Evolutionary conservation across 2,329 filamentous ascomycete genomes (phyloP), one percentile per base, ranked within the genome.

Genomic region (Cryoendolithus antarcticus): DNA sequence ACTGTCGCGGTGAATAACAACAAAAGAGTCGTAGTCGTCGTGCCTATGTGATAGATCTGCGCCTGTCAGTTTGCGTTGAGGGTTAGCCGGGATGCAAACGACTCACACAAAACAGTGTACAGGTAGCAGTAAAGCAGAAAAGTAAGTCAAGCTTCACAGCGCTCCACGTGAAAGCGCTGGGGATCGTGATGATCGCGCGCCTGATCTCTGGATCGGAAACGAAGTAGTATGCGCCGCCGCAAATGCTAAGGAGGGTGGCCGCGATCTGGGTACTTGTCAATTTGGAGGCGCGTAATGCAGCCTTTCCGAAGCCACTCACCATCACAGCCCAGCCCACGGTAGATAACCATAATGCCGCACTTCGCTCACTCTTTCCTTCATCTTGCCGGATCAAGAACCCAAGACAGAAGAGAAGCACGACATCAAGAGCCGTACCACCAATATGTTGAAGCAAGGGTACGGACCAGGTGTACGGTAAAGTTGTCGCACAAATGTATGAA

Each of bases 401-500:
- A 11, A 58, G 30, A 21, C 49, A 56, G 27, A 65, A 53, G 10
- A 66, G 41, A 33, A 71, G 57, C 28, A 53, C 36, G 9, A 59
- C 53, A 45, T 74, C 69, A 12, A 71, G 42, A 6, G 61, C 24
- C 1, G 61, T 45, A 12, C 57, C 61, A 12, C 57, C 61, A 21
- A 62, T 24, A 24, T 60, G 39, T 44, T 64, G 63, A 35, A 68
- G 44, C 3, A 50, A 44, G 4, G 59, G 62, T 6, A 68, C 48
- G 6, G 52, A 48, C 37, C 52, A 45, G 21, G 52, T 49, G 30
- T 61, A 55, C n/a, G 53, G 46, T 19, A 60, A 56, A 2, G 56
- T 49, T 7, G 61, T 52, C 2, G 68, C 62, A 47, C 70, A 74
- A 12, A 73, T 68, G 41, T 67, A 68, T 3, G 67, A 70, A 10